These are phyloP conservation scores for Bisporella sp. DNA, from an alignment of 2,329 filamentous ascomycete species.

Conservation along the genomic window DNA sequence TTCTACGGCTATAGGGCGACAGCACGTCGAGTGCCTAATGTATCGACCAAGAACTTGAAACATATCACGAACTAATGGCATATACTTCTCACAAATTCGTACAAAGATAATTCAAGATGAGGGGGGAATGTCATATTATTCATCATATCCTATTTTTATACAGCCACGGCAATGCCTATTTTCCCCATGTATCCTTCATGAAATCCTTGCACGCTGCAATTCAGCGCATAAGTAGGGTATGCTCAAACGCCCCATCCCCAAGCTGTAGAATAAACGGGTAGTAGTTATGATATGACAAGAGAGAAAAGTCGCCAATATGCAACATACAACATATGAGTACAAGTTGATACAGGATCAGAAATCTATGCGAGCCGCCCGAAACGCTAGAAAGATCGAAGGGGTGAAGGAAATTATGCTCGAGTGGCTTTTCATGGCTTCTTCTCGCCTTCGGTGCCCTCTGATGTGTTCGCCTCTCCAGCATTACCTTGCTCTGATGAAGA, in stretches of 20 bases:
- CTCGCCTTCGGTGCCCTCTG: slow-evolving; percentile 59
- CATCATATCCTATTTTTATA: slow-evolving; percentile 38
- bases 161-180: slow-evolving; percentile 22
- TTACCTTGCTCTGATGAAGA: slow-evolving; percentile 44
- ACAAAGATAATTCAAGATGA: too few relatives aligned
- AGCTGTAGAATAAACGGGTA: slow-evolving; percentile 24
- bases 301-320: slow-evolving; percentile 24
- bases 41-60: too few relatives aligned
- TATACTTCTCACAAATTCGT: too few relatives aligned
- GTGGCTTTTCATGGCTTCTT: slow-evolving; percentile 51
- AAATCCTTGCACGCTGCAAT: slow-evolving; percentile 20
- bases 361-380: slow-evolving; percentile 27
- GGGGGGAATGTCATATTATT: slow-evolving; percentile 49
- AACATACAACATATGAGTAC: slow-evolving; percentile 29
- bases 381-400: slow-evolving; percentile 21
- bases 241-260: slow-evolving; percentile 27
- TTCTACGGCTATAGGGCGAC: too few relatives aligned
- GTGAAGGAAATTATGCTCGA: slow-evolving; percentile 10
- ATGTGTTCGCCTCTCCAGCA: slow-evolving; percentile 31
- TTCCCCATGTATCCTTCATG: slow-evolving; percentile 22
- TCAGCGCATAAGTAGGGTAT: slow-evolving; percentile 21
- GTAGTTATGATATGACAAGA: slow-evolving; percentile 24
- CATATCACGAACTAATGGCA: too few relatives aligned
- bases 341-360: slow-evolving; percentile 24
- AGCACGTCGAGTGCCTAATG: too few relatives aligned